These are phyloP conservation scores for Camellia granthamiana DNA, from an alignment of 148 eudicot species.

Conservation along the genomic window DNA sequence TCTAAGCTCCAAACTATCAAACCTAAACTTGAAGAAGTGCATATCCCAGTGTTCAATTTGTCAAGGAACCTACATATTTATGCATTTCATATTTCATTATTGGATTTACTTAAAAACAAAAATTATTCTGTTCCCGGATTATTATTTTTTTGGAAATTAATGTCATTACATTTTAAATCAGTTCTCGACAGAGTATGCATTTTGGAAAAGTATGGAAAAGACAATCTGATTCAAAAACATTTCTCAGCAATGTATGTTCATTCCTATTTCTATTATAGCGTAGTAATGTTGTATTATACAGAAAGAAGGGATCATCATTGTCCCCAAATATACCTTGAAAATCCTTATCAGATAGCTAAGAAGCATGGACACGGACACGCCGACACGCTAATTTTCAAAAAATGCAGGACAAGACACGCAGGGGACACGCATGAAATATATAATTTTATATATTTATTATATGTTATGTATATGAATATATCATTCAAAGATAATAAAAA, in stretches of 20 bases:
- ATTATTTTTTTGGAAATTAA: neutral
- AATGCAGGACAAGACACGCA: no score
- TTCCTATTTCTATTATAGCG: neutral
- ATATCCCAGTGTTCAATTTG: neutral
- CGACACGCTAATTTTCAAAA: no score
- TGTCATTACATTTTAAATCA: neutral
- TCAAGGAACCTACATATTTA: neutral
- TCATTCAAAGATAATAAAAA: neutral
- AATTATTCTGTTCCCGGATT: neutral
- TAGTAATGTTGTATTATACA: neutral
- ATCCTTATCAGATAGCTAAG: neutral
- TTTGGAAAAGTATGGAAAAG: neutral
- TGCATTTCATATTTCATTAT: no score
- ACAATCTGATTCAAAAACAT: neutral
- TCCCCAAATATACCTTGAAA: neutral
- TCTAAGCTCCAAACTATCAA: neutral
- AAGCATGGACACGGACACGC: no score
- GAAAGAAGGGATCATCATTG: neutral
- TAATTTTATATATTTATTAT: no score
- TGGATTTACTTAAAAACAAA: neutral
- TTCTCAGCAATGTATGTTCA: neutral
- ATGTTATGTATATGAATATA: neutral
- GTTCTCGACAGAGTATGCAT: neutral
- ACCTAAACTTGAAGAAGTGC: neutral
- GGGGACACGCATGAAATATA: no score